Evolutionary conservation across 2,329 filamentous ascomycete genomes (phyloP).

Genomic region (Rhynchosporium secalis): DNA sequence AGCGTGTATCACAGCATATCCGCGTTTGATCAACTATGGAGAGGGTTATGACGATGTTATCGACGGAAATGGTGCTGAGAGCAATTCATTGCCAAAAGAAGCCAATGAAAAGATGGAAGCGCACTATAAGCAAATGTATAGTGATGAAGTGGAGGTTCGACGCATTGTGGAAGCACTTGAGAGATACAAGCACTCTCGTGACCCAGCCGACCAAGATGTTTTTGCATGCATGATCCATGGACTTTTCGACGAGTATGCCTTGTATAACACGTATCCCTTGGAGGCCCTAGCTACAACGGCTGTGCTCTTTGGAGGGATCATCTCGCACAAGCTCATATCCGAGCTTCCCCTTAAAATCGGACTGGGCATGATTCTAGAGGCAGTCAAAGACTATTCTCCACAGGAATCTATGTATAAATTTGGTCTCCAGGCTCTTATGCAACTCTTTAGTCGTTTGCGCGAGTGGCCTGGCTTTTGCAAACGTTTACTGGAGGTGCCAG

Average conservation of each 20-base stretch:
- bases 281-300: constrained; percentile 94
- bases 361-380: constrained; percentile 97
- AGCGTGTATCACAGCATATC: constrained; percentile 88
- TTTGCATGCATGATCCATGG: constrained; percentile 99
- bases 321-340: constrained; percentile 88
- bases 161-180: constrained; percentile 83
- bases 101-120: constrained; percentile 95
- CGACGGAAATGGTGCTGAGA: constrained; percentile 75
- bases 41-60: constrained; percentile 91
- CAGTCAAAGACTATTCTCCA: constrained; percentile 79
- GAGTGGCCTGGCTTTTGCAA: constrained; percentile 98
- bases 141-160: constrained; percentile 81
- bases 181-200: constrained; percentile 82
- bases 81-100: constrained; percentile 76
- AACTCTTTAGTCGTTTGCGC: constrained; percentile 76
- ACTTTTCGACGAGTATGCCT: constrained; percentile 93
- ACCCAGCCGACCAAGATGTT: constrained; percentile 84
- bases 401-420: constrained; percentile 98
- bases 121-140: constrained; percentile 97
- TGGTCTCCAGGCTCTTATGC: constrained; percentile 89
- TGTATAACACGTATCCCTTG: constrained; percentile 94
- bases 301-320: constrained; percentile 94
- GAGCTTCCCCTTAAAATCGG: constrained; percentile 89
- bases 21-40: constrained; percentile 92
- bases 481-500: constrained; percentile 77